phyloP scores from a whole-genome alignment of 2,329 filamentous ascomycete species.

The Sporothrix pseudoabietina region DNA sequence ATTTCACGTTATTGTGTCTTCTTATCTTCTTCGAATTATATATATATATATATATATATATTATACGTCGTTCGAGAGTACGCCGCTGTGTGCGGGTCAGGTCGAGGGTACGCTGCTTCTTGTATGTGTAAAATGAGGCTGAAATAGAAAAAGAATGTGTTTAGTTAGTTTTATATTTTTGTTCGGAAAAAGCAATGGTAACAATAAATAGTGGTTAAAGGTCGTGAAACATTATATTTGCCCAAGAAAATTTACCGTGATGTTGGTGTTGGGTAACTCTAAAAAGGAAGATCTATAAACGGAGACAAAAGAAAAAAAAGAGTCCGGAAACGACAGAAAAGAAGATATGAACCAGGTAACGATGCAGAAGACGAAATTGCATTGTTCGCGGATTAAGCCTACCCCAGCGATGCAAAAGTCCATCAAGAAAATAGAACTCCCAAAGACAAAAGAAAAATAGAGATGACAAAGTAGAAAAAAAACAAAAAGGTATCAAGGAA shows the following conservation, averaged over 20 bases:
- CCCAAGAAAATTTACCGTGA: constrained; percentile 7
- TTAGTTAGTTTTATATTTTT: constrained; percentile 4
- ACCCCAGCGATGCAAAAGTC: constrained; percentile 4
- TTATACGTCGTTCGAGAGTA: too few relatives aligned
- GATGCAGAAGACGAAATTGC: constrained; percentile 18
- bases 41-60: too few relatives aligned
- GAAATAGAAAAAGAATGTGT: constrained; percentile 22
- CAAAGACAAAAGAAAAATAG: not conserved
- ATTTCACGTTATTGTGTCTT: not conserved
- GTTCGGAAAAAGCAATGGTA: not conserved
- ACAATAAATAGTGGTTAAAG: constrained; percentile 8
- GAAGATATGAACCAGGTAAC: not conserved
- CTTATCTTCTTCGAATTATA: too few relatives aligned
- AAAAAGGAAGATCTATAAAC: constrained; percentile 18
- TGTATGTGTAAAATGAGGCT: constrained; percentile 22
- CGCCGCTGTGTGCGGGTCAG: too few relatives aligned
- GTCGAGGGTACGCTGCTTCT: too few relatives aligned
- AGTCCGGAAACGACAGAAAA: not conserved
- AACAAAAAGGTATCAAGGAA: constrained; percentile 23
- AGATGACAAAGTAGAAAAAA: not conserved
- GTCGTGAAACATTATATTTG: constrained; percentile 31
- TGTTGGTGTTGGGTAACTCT: constrained; percentile 14
- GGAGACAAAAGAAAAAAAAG: not conserved
- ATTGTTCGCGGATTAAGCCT: constrained; percentile 5
- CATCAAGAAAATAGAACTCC: not conserved